Evolutionary conservation across 441 rosid species (phyloP), one percentile per base, ranked within the genome.

Genomic region (Brassica hybrid): DNA sequence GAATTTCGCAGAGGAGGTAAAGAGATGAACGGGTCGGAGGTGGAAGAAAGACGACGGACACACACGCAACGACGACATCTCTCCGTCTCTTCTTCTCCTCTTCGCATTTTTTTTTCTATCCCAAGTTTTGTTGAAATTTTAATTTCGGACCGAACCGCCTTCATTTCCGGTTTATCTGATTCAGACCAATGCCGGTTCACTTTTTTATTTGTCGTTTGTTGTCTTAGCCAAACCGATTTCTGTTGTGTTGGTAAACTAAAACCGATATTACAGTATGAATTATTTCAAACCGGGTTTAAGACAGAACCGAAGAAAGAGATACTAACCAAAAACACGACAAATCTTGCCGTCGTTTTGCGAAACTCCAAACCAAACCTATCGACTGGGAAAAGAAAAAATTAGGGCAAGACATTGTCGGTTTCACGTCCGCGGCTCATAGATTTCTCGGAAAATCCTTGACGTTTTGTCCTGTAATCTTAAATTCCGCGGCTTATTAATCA

Each of bases 311-410:
- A 65, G 50, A 34, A 65, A 30, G 62, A 57, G 79, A 79, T 64
- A 38, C 41, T 56, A 64, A 56, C 13, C 12, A 27, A 10, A 41
- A 41, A 21, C 23, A 62, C 68, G 70, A 62, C 73, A 67, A 54
- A 45, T 21, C 12, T 48, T 21, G 58, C 36, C 43, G 80, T 73
- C 77, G 79, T 81, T 67, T 23, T 4, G 69, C 90, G 93, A 91
- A 89, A 84, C 86, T 88, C 87, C 87, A 88, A 88, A 85, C 78
- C 56, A 77, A 32, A 76, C 65, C 72, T 75, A 83, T 90, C 85
- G 85, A 90, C 89, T 82, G 80, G 70, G 36, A 5, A 27, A 36
- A 84, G 11, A 43, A 71, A 36, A 84, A 83, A 76, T 59, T 73
- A 79, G 80, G 72, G 81, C 41, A 36, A 36, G 41, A 36, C 0